phyloP scores from a whole-genome alignment of 73 alveolate species.

The Paramecium biaurelia region DNA sequence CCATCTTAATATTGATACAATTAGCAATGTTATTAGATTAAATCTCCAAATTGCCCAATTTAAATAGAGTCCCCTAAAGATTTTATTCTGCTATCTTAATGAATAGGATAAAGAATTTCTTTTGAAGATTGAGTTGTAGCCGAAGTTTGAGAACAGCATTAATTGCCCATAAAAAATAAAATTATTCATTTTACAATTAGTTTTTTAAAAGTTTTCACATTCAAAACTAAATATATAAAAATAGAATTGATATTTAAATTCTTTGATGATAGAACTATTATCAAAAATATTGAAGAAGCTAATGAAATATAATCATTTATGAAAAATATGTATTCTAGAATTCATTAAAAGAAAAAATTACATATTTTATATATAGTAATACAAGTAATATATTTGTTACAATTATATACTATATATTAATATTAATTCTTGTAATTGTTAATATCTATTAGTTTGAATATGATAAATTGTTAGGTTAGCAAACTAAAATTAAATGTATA shows the following conservation, averaged over 20 bases:
- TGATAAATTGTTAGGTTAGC: background rate
- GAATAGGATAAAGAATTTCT: background rate
- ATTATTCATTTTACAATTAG: background rate
- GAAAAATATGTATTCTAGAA: background rate
- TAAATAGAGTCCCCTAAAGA: background rate
- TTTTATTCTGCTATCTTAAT: background rate
- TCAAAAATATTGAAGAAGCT: no score
- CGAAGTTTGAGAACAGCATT: constrained; percentile 19
- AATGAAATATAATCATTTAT: no score
- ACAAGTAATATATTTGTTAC: no score
- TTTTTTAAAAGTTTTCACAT: no score
- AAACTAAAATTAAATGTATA: background rate
- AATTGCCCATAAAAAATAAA: background rate
- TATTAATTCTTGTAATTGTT: no score
- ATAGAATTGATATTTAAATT: background rate
- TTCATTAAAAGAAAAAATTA: background rate
- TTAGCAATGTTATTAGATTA: background rate
- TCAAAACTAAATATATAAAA: no score
- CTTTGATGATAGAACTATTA: background rate
- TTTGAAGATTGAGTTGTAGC: background rate
- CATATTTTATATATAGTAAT: no score
- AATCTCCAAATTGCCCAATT: background rate
- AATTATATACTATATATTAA: no score
- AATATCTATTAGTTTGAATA: background rate
- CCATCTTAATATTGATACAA: background rate